Conservation (phyloP, 768 basidiomycete species). For the Suillus brevipes region DNA sequence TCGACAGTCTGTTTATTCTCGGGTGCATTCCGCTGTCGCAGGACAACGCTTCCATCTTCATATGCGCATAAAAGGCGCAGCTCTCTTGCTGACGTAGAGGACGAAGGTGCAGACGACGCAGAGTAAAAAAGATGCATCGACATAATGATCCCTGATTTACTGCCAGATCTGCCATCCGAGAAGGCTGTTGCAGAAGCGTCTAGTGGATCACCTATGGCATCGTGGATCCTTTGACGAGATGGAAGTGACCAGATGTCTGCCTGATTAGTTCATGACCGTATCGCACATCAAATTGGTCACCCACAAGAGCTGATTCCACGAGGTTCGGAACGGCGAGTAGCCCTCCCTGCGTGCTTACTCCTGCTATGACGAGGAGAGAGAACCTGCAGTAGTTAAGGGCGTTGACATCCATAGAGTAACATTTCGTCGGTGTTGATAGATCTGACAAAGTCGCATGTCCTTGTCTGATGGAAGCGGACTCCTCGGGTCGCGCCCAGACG, state of each 20-base stretch:
- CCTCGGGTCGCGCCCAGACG: constrained; percentile 60
- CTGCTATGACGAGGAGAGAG: constrained; percentile 51
- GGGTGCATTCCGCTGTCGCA: constrained; percentile 51
- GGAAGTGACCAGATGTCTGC: constrained; percentile 89
- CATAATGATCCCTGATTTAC: constrained; percentile 85
- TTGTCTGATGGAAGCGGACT: constrained; percentile 47
- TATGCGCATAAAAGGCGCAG: constrained; percentile 74
- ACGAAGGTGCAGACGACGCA: constrained; percentile 31
- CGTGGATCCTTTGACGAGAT: constrained; percentile 66
- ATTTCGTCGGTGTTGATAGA: constrained; percentile 49
- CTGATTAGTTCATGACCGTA: constrained; percentile 37
- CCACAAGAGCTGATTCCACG: constrained; percentile 82
- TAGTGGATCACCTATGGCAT: constrained; percentile 71
- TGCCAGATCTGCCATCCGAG: constrained; percentile 50
- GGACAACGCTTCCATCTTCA: constrained; percentile 84
- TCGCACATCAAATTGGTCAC: neutral
- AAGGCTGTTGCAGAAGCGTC: constrained; percentile 25
- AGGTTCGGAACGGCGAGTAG: constrained; percentile 85
- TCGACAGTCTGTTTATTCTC: constrained; percentile 50
- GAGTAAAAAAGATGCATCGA: constrained; percentile 65
- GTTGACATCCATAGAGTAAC: constrained; percentile 84
- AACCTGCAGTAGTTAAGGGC: constrained; percentile 94
- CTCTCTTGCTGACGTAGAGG: constrained; percentile 32
- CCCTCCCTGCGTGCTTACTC: constrained; percentile 31
- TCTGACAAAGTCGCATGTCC: constrained; percentile 55